Evolutionary conservation across 2,329 filamentous ascomycete genomes (phyloP).

Genomic region (Pyrenophora seminiperda): DNA sequence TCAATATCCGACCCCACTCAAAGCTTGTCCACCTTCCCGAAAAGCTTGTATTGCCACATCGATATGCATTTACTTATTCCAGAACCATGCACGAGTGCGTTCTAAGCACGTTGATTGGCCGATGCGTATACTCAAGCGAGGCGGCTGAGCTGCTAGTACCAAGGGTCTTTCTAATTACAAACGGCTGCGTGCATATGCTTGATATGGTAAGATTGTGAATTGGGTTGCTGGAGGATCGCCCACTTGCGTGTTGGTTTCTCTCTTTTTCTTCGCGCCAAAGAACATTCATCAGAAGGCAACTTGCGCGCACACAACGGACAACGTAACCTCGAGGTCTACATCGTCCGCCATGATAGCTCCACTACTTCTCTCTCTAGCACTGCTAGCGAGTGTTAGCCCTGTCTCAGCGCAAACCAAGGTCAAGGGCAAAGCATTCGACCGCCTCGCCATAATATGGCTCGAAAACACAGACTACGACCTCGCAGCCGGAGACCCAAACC

Average conservation of each 20-base stretch:
- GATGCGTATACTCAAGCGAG: background rate
- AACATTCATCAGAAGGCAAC: too few relatives aligned
- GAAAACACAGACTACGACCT: conserved; percentile 75
- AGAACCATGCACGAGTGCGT: conserved; percentile 4
- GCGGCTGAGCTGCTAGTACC: background rate
- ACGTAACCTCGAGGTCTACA: background rate
- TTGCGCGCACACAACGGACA: too few relatives aligned
- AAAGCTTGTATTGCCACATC: conserved; percentile 21
- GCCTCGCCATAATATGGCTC: conserved; percentile 74
- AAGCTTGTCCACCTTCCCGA: conserved; percentile 30
- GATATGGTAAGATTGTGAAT: background rate
- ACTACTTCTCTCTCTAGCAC: conserved; percentile 17
- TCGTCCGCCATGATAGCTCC: conserved; percentile 4
- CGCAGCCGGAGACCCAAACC: conserved; percentile 66
- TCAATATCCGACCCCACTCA: conserved; percentile 1
- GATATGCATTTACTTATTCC: background rate
- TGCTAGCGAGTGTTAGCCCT: conserved; percentile 17
- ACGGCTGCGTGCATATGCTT: too few relatives aligned
- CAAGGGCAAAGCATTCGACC: conserved; percentile 73
- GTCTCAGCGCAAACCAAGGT: conserved; percentile 59
- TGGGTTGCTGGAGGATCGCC: too few relatives aligned
- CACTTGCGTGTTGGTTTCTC: too few relatives aligned
- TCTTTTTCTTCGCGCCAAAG: too few relatives aligned
- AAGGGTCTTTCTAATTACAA: too few relatives aligned
- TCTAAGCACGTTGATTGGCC: background rate